Base-by-base conservation (phyloP, 2,329 filamentous ascomycete genomes). In the Iodosphaeria phyllophila region DNA sequence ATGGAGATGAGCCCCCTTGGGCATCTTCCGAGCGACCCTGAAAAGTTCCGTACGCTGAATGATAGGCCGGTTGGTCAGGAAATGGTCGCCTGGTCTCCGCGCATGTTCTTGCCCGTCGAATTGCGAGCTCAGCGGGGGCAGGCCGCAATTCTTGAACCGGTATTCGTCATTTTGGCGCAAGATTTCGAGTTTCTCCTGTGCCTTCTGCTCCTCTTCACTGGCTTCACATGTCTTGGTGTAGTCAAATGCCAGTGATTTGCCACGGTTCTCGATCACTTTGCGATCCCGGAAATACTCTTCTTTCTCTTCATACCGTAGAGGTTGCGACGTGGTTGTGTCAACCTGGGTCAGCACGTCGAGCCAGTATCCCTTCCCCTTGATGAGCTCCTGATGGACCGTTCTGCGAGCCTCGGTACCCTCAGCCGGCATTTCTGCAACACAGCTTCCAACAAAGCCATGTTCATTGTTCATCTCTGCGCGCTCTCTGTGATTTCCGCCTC, bases 1-100 rank as follows among this genome's bases (percentile, higher is more conserved):
- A 43, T 83, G 76, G 13, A 82, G 52, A 40, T 82, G 71, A 1
- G 63, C 62, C 3, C 74, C 76, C 44, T 83, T 83, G 20, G 76
- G 76, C 54, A 77, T 62, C 28, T 44, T 40, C 16, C 50, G 51
- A 5, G 69, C 62, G 14, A 74, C 57, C 15, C 52, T 35, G 35
- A 70, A 66, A 9, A 82, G 39, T 21, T 51, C 45, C 6, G 74
- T 77, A 23, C 55, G 26, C 18, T 58, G 45, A 35, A 74, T 65
- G 20, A 65, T 43, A 26, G 57, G 44, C 22, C 53, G 42, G 35
- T 70, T 70, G 25, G 58, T 54, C 13, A 72, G 46, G 38, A 68
- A 74, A 40, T 71, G 67, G 35, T 69, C 64, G 14, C 58, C 60
- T 0, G 55, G 38, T 26, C 59, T 57, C 5, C 53, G 48, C 3